A percentile compares a stretch with the other conserved stretches of the same genome.
Evolutionary conservation across 1,284 basidiomycete species (phyloP).

Genomic region (Ganoderma resinaceum): DNA sequence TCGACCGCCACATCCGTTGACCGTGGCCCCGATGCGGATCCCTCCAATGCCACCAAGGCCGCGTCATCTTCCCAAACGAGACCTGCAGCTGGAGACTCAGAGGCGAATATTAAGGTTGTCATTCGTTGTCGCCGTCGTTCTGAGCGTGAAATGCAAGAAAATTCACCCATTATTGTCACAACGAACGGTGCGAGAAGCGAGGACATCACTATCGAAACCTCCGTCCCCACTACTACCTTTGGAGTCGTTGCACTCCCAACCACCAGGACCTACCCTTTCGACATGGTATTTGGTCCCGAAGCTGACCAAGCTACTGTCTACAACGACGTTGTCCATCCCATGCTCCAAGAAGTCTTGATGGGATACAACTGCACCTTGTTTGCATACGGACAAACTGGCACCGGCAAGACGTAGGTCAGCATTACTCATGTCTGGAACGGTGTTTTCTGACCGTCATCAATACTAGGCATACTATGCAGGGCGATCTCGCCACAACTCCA

Average conservation of each 20-base stretch:
- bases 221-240: constrained; percentile 66
- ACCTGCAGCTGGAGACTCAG: constrained; percentile 50
- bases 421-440: constrained; percentile 2
- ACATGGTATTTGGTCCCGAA: constrained; percentile 95
- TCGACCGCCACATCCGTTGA: constrained; percentile 39
- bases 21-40: constrained; percentile 30
- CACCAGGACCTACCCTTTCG: constrained; percentile 89
- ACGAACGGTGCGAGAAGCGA: constrained; percentile 77
- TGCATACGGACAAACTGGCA: constrained; percentile 99
- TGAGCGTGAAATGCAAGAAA: constrained; percentile 82
- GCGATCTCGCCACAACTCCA: constrained; percentile 83
- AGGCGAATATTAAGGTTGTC: constrained; percentile 91
- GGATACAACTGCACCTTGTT: constrained; percentile 99
- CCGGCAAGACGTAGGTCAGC: constrained; percentile 92
- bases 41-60: constrained; percentile 29
- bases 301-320: constrained; percentile 97
- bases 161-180: constrained; percentile 83
- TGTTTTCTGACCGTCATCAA: background rate
- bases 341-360: constrained; percentile 91
- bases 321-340: constrained; percentile 90
- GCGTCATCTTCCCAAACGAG: constrained; percentile 17
- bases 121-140: constrained; percentile 86
- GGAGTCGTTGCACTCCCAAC: constrained; percentile 72
- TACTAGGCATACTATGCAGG: constrained; percentile 97
- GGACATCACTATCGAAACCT: constrained; percentile 83